These are phyloP conservation scores for Paraconiothyrium sp. DNA, from an alignment of 2,329 filamentous ascomycete species.

Conservation along the genomic window DNA sequence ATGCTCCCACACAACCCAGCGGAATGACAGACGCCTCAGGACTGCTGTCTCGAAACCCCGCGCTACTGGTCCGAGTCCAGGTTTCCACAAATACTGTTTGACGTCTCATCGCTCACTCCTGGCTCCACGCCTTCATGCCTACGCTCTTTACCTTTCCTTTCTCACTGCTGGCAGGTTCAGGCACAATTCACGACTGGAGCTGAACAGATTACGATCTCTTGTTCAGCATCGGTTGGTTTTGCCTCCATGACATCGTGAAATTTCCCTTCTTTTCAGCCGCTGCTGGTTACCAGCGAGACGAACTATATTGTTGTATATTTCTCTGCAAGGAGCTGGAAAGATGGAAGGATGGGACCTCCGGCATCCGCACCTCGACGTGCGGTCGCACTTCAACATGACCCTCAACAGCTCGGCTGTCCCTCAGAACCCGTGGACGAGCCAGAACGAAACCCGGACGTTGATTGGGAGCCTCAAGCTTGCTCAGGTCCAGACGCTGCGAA, in stretches of 20 bases:
- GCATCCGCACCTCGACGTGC: constrained; percentile 43
- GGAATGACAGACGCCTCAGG: constrained; percentile 49
- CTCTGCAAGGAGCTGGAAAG: constrained; percentile 39
- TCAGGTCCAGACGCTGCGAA: constrained; percentile 50
- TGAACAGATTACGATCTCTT: constrained; percentile 47
- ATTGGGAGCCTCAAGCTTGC: constrained; percentile 48
- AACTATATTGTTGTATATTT: constrained; percentile 42
- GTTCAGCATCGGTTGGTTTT: constrained; percentile 44
- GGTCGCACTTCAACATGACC: constrained; percentile 51
- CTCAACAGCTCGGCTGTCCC: constrained; percentile 43
- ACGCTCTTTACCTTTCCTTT: constrained; percentile 49
- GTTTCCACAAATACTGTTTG: constrained; percentile 52
- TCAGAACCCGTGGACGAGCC: constrained; percentile 41
- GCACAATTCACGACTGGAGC: constrained; percentile 43
- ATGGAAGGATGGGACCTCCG: constrained; percentile 50
- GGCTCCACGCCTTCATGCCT: constrained; percentile 47
- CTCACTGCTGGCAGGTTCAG: constrained; percentile 53
- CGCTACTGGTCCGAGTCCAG: constrained; percentile 41
- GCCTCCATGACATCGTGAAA: constrained; percentile 51
- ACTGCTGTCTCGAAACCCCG: constrained; percentile 51
- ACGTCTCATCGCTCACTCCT: constrained; percentile 50
- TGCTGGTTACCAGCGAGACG: constrained; percentile 52
- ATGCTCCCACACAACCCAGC: constrained; percentile 40
- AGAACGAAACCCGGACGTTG: constrained; percentile 41
- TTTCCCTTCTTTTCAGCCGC: constrained; percentile 46